Conservation (phyloP, 495 filamentous ascomycete genomes). For the Penicillium egyptiacum region DNA sequence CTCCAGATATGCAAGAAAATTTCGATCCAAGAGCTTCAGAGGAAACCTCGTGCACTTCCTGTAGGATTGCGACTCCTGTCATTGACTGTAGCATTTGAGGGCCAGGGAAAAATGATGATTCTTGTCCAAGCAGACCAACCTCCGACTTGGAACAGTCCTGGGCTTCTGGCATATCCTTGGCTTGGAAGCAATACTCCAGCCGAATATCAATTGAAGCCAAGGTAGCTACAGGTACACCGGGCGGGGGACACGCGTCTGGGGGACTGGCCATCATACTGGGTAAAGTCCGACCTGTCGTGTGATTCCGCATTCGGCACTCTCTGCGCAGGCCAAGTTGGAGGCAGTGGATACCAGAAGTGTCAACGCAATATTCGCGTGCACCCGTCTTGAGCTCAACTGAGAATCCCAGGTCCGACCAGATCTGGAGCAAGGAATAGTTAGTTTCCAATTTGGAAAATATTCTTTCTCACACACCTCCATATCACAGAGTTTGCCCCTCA, state of each 20-base stretch:
- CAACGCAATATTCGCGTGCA: not conserved
- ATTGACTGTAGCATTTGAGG: not conserved
- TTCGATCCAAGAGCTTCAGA: not conserved
- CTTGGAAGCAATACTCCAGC: slow-evolving; percentile 18
- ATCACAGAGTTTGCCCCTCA: slow-evolving; percentile 27
- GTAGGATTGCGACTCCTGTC: not conserved
- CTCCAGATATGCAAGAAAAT: not conserved
- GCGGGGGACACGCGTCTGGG: slow-evolving; percentile 22
- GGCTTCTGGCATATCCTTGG: not conserved
- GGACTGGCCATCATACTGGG: slow-evolving; percentile 22
- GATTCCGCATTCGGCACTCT: not conserved
- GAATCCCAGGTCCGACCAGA: slow-evolving; percentile 40
- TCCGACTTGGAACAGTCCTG: not conserved
- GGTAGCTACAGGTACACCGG: slow-evolving; percentile 14
- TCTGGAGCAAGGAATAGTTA: slow-evolving; percentile 15
- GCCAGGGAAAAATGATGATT: not conserved
- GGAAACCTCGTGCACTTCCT: not conserved
- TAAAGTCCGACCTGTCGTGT: slow-evolving; percentile 11
- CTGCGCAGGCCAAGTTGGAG: slow-evolving; percentile 32
- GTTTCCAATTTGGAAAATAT: not conserved
- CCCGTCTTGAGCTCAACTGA: slow-evolving; percentile 24
- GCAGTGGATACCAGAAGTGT: slow-evolving; percentile 5
- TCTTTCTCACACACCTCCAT: slow-evolving; percentile 27
- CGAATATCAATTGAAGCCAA: slow-evolving; percentile 28
- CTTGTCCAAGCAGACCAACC: not conserved